These are phyloP conservation scores for Zelonia costaricensis DNA, from an alignment of 208 protist species.

Conservation along the genomic window DNA sequence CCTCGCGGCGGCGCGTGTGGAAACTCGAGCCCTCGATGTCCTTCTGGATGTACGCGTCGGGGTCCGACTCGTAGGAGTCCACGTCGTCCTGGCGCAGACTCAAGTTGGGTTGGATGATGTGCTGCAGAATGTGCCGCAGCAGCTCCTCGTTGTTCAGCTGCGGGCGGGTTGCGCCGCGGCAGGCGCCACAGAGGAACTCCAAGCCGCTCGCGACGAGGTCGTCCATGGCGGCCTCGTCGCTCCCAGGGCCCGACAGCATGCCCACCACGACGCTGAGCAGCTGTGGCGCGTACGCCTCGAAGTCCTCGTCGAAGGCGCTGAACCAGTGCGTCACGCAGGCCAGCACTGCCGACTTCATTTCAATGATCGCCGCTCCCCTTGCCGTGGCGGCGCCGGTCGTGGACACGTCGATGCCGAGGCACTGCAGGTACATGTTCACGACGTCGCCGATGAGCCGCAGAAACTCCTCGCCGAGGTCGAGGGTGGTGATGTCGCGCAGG, in stretches of 20 bases:
- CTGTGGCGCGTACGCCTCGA: slow-evolving; percentile 76
- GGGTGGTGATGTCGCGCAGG: slow-evolving; percentile 76
- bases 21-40: slow-evolving; percentile 97
- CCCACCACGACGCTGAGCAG: slow-evolving; percentile 92
- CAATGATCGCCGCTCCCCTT: slow-evolving; percentile 39
- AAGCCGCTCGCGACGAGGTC: slow-evolving; percentile 88
- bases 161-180: slow-evolving; percentile 64
- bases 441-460: slow-evolving; percentile 82
- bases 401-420: slow-evolving; percentile 50
- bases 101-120: slow-evolving; percentile 96
- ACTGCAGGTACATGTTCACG: slow-evolving; percentile 57
- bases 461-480: slow-evolving; percentile 96
- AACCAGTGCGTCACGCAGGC: slow-evolving; percentile 92
- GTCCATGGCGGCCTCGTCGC: slow-evolving; percentile 55
- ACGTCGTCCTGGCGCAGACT: slow-evolving; percentile 86
- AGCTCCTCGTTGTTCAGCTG: slow-evolving; percentile 79
- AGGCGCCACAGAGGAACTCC: slow-evolving; percentile 89
- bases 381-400: slow-evolving; percentile 1
- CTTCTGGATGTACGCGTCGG: slow-evolving; percentile 96
- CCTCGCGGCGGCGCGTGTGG: slow-evolving; percentile 91
- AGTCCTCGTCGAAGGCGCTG: slow-evolving; percentile 94
- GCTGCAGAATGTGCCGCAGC: slow-evolving; percentile 85
- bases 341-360: slow-evolving; percentile 85
- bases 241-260: slow-evolving; percentile 72
- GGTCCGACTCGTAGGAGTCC: slow-evolving; percentile 93